Conservation (phyloP, 495 filamentous ascomycete species). For the Aspergillus leporis region DNA sequence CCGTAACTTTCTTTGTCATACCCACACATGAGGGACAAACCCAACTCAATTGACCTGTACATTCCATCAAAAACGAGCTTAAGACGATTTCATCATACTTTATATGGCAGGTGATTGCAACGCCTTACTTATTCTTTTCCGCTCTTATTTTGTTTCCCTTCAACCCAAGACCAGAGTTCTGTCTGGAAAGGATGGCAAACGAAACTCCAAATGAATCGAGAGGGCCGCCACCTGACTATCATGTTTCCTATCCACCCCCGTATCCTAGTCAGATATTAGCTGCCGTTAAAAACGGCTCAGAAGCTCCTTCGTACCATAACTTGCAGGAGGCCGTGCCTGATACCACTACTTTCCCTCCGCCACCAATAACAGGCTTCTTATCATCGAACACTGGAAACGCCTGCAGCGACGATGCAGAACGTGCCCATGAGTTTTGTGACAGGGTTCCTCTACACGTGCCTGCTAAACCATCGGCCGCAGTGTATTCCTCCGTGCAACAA, state of each 20-base stretch:
- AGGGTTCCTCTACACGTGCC: constrained; percentile 64
- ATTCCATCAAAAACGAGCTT: not conserved
- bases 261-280: not conserved
- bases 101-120: not conserved
- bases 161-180: not conserved
- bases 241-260: constrained; percentile 24
- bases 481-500: constrained; percentile 40
- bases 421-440: constrained; percentile 70
- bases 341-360: constrained; percentile 77
- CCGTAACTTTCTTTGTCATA: not conserved
- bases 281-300: constrained; percentile 9
- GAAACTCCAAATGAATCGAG: not conserved
- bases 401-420: constrained; percentile 63
- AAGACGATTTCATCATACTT: not conserved
- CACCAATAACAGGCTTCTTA: constrained; percentile 69
- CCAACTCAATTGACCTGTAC: not conserved
- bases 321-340: constrained; percentile 80
- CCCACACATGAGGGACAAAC: not conserved
- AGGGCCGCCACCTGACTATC: constrained; percentile 40
- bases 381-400: constrained; percentile 75
- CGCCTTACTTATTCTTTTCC: not conserved
- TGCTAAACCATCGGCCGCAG: constrained; percentile 39
- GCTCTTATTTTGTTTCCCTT: not conserved
- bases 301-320: constrained; percentile 69
- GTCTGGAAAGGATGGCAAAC: constrained; percentile 5